Evolutionary conservation across 306 rosid genomes (phyloP).

Genomic region (Cucurbita argyrosperma): DNA sequence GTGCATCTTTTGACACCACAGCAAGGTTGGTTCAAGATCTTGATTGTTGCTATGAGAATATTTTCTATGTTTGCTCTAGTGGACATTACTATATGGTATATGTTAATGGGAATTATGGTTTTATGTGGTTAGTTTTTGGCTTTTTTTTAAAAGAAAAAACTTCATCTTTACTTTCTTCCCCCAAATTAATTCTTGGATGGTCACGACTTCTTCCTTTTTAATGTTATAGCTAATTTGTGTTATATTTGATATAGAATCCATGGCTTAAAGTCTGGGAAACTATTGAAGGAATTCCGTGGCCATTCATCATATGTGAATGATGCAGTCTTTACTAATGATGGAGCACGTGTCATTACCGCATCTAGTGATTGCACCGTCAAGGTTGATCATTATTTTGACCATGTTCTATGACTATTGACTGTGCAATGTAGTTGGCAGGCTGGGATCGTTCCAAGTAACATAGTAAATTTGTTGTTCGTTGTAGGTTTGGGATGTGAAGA

Average conservation of each 20-base stretch:
- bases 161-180: not conserved
- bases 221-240: not conserved
- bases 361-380: slow-evolving; percentile 97
- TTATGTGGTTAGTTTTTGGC: not conserved
- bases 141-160: not conserved
- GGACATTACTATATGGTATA: not conserved
- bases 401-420: not conserved
- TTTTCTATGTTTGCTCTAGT: not conserved
- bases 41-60: not conserved
- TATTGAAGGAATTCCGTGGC: slow-evolving; percentile 93
- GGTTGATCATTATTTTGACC: slow-evolving; percentile 21
- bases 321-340: slow-evolving; percentile 82
- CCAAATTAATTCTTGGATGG: not conserved
- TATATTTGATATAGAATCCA: slow-evolving; percentile 48
- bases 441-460: not conserved
- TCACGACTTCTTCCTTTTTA: not conserved
- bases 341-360: slow-evolving; percentile 78
- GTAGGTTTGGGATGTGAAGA: slow-evolving; percentile 92
- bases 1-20: slow-evolving; percentile 94
- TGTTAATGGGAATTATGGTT: not conserved
- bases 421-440: not conserved
- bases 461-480: slow-evolving; percentile 5
- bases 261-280: slow-evolving; percentile 90
- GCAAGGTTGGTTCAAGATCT: slow-evolving; percentile 46
- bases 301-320: slow-evolving; percentile 86